Conservation (phyloP, 2,329 filamentous ascomycete species). For the Penicillium olsonii region DNA sequence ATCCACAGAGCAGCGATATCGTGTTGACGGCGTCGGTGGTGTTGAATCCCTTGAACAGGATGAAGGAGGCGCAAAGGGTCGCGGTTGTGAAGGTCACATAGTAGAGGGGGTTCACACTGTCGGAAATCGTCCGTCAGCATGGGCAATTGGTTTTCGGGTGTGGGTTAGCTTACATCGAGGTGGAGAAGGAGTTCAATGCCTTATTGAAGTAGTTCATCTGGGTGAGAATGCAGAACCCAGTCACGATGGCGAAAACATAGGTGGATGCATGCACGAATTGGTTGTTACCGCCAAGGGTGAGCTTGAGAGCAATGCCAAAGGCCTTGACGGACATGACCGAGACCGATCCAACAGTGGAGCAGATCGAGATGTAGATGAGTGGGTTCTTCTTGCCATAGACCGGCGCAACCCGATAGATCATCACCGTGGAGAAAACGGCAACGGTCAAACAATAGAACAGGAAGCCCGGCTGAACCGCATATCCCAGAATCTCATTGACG, state of each 20-base stretch:
- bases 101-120: slow-evolving; percentile 90
- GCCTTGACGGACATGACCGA: slow-evolving; percentile 99
- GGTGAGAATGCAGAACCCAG: slow-evolving; percentile 88
- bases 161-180: slow-evolving; percentile 75
- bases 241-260: slow-evolving; percentile 95
- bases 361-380: slow-evolving; percentile 94
- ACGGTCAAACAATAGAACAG: slow-evolving; percentile 81
- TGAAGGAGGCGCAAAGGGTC: slow-evolving; percentile 91
- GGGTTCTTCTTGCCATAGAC: slow-evolving; percentile 92
- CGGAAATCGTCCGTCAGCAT: slow-evolving; percentile 7
- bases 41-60: slow-evolving; percentile 94
- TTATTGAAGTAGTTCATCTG: slow-evolving; percentile 99
- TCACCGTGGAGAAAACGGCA: slow-evolving; percentile 78
- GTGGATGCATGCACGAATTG: slow-evolving; percentile 94
- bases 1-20: slow-evolving; percentile 86
- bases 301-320: slow-evolving; percentile 94
- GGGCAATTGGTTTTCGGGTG: no score
- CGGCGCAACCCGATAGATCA: slow-evolving; percentile 95
- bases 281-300: slow-evolving; percentile 90
- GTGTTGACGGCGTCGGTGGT: slow-evolving; percentile 90
- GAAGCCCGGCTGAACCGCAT: slow-evolving; percentile 94
- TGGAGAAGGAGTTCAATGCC: slow-evolving; percentile 92
- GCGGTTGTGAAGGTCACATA: slow-evolving; percentile 97
- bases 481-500: slow-evolving; percentile 87
- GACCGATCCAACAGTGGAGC: slow-evolving; percentile 92